Evolutionary conservation across 495 filamentous ascomycete species (phyloP).

Genomic region (Aspergillus olivimuriae): DNA sequence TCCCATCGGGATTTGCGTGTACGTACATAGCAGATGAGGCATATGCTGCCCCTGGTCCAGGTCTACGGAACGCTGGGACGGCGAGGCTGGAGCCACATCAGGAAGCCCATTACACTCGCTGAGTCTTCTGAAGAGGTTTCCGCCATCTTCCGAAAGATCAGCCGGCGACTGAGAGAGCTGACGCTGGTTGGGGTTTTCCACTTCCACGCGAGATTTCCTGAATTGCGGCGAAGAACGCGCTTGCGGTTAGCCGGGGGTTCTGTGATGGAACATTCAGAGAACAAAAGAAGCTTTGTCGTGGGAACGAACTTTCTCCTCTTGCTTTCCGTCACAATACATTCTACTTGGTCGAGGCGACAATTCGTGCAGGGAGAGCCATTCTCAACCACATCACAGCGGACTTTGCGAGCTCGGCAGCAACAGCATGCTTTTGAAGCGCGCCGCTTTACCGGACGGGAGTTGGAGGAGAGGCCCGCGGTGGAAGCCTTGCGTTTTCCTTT

Average conservation of each 20-base stretch:
- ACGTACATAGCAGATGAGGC: conserved; percentile 44
- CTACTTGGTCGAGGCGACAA: conserved; percentile 80
- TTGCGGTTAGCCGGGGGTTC: conserved; percentile 13
- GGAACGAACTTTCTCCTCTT: conserved; percentile 66
- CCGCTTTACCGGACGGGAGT: conserved; percentile 62
- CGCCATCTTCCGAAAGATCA: conserved; percentile 30
- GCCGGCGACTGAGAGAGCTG: conserved; percentile 30
- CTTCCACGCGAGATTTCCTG: conserved; percentile 42
- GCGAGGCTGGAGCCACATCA: conserved; percentile 31
- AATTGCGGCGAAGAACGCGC: conserved; percentile 8
- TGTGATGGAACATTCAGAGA: conserved; percentile 2
- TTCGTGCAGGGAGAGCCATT: conserved; percentile 83
- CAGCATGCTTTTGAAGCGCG: conserved; percentile 84
- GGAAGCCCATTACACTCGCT: conserved; percentile 24
- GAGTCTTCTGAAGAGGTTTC: conserved; percentile 23
- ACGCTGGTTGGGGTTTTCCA: conserved; percentile 23
- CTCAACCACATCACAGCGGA: conserved; percentile 90
- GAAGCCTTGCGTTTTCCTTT: conserved; percentile 41
- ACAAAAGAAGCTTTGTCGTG: conserved; percentile 4
- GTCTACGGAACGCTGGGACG: conserved; percentile 37
- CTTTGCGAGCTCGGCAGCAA: conserved; percentile 80
- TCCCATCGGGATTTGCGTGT: neutral
- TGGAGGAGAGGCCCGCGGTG: conserved; percentile 29
- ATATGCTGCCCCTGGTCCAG: conserved; percentile 42
- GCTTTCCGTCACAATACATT: conserved; percentile 85